A percentile compares a stretch with the other conserved stretches of the same genome.
Conservation (phyloP, 257 asterid species). For the Perilla frutescens region DNA sequence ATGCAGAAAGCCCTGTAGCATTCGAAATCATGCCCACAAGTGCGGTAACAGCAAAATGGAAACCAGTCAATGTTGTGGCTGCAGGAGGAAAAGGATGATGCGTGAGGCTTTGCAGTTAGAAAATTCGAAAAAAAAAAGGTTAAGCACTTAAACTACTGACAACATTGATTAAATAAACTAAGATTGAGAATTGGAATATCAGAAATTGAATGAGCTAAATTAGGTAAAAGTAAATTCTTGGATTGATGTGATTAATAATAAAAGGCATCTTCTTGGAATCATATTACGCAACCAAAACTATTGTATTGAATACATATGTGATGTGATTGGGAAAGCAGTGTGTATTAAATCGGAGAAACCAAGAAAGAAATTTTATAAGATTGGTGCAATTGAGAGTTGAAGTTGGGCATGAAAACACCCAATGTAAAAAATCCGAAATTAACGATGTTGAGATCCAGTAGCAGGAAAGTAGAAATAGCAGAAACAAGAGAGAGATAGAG, state of each 20-base stretch:
- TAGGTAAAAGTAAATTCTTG: not conserved
- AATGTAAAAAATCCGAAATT: not conserved
- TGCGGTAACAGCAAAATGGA: conserved; percentile 95
- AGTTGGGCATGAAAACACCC: not conserved
- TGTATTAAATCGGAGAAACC: not conserved
- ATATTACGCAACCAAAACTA: not conserved
- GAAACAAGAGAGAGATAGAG: not conserved
- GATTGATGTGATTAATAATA: not conserved
- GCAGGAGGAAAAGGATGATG: conserved; percentile 40
- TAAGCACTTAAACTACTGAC: not conserved
- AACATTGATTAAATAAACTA: not conserved
- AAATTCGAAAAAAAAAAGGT: conserved; percentile 12
- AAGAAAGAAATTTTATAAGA: not conserved
- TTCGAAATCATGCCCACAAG: conserved; percentile 91
- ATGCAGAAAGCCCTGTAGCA: conserved; percentile 83
- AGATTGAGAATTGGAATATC: not conserved
- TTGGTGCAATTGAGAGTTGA: not conserved
- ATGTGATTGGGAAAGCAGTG: not conserved
- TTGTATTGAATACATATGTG: not conserved
- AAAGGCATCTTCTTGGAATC: not conserved
- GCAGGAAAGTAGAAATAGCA: not conserved
- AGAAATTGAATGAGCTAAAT: not conserved
- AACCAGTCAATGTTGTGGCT: conserved; percentile 97
- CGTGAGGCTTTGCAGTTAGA: conserved; percentile 9
- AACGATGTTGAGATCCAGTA: conserved; percentile 14